phyloP scores from a whole-genome alignment of 306 rosid species.

The Fagus sylvatica region DNA sequence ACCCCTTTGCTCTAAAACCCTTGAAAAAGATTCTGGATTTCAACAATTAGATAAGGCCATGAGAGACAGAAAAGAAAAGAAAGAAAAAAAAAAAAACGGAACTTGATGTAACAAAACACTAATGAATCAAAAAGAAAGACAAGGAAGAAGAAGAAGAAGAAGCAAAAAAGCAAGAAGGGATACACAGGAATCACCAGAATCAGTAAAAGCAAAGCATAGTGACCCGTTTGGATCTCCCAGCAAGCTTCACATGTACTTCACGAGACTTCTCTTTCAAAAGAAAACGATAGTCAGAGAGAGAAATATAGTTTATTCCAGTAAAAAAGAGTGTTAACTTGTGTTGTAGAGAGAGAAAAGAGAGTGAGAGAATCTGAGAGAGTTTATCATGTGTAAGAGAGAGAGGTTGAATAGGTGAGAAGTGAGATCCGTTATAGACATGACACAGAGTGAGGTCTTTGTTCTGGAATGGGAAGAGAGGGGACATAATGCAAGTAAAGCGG shows the following conservation, averaged over 20 bases:
- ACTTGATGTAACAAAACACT: slow-evolving; percentile 33
- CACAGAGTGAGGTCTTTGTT: slow-evolving; percentile 36
- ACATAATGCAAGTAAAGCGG: slow-evolving; percentile 60
- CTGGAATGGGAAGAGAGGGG: slow-evolving; percentile 35
- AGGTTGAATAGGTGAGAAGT: slow-evolving; percentile 17
- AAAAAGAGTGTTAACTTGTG: background rate
- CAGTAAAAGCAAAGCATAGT: slow-evolving; percentile 38
- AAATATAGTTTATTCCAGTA: background rate
- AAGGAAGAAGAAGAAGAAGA: background rate
- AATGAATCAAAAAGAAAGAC: slow-evolving; percentile 14
- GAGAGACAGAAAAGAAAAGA: background rate
- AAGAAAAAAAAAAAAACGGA: slow-evolving; percentile 22
- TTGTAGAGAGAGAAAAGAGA: slow-evolving; percentile 2
- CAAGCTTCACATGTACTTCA: slow-evolving; percentile 87
- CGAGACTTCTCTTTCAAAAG: slow-evolving; percentile 43
- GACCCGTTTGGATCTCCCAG: slow-evolving; percentile 64
- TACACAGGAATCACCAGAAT: slow-evolving; percentile 68
- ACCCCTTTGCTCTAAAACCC: slow-evolving; percentile 13
- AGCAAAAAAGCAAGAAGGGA: slow-evolving; percentile 29
- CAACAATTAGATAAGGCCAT: slow-evolving; percentile 31
- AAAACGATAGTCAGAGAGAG: slow-evolving; percentile 45
- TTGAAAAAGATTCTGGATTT: slow-evolving; percentile 23
- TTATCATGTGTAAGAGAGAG: background rate
- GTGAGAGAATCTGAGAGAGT: slow-evolving; percentile 4
- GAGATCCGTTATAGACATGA: slow-evolving; percentile 70